Base-by-base conservation (phyloP, 2,329 filamentous ascomycete species). In the Mycocentrospora acerina region DNA sequence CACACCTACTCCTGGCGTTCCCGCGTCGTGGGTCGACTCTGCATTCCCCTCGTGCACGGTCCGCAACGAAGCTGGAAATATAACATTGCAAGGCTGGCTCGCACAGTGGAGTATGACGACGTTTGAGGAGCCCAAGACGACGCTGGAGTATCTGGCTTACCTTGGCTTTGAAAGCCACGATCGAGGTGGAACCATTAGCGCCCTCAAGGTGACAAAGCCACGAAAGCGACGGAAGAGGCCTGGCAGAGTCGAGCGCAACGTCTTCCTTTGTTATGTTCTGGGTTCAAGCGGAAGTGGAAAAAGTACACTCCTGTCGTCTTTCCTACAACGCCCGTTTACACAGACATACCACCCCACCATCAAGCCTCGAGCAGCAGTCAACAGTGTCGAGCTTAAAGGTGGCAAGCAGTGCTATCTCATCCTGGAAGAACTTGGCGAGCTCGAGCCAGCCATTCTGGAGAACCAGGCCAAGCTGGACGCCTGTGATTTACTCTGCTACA, bases 81-180 rank as follows among this genome's bases (percentile, higher is more conserved):
- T 98, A 46, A 98, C 93, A 1, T 75, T 98, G 4, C 93, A 98
- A 67, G 93, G 93, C 2, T 98, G 93, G 93, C 80, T 98, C 25
- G 93, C 93, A 4, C 93, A 98, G 59, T 98, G 93, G 93, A 96
- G 90, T 64, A 98, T 98, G 93, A 98, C 93, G 1, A 98, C 93
- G 0, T 98, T 97, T 58, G 82, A 94, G 44, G 90, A 94, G 40
- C 91, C 93, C 10, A 94, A 93, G 63, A 96, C 89, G 1, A 97
- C 93, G 1, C 77, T 98, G 4, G 90, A 94, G 55, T 98, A 98
- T 64, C 81, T 98, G 2, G 93, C 93, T 3, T 96, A 96, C 62
- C 82, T 98, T 2, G 93, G 93, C 1, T 98, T 96, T 59, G 93
- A 97, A 62, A 84, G 88, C 2, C 74, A 81, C 2, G 86, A 86